Evolutionary conservation across 129 eudicot species (phyloP).

Genomic region (Arctium lappa): DNA sequence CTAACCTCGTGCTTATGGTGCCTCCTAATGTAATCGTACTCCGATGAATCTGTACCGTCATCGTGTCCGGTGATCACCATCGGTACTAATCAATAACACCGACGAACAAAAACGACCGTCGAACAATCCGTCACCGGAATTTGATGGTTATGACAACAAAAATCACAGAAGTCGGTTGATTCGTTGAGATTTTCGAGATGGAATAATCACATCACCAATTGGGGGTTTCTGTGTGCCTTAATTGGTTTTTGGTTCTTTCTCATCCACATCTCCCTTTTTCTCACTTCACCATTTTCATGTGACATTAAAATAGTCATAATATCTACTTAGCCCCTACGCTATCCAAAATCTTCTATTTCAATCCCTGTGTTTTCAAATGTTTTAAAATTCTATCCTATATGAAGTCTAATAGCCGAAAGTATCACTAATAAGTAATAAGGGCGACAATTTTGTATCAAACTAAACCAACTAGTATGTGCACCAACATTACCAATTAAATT

Average conservation of each 20-base stretch:
- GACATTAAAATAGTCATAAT: slow-evolving; percentile 10
- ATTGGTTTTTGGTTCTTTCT: slow-evolving; percentile 32
- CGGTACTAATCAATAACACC: neutral
- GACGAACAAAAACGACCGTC: neutral
- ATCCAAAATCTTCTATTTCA: neutral
- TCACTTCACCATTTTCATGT: slow-evolving; percentile 32
- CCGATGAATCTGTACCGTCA: slow-evolving; percentile 35
- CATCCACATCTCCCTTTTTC: slow-evolving; percentile 41
- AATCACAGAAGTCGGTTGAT: slow-evolving; percentile 20
- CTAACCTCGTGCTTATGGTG: slow-evolving; percentile 71
- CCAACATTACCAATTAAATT: no score
- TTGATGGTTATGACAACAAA: neutral
- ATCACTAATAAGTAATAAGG: no score
- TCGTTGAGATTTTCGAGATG: slow-evolving; percentile 28
- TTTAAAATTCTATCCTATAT: neutral
- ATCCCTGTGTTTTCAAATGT: neutral
- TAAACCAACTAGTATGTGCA: no score
- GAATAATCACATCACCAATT: slow-evolving; percentile 39
- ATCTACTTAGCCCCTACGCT: neutral
- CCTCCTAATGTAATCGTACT: slow-evolving; percentile 51
- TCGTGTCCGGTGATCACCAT: slow-evolving; percentile 30
- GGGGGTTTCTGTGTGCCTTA: slow-evolving; percentile 30
- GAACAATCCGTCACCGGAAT: slow-evolving; percentile 15
- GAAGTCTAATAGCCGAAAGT: neutral
- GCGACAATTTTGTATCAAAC: no score